Evolutionary conservation across 192 early-diverging fungal genomes (phyloP).

Genomic region (Phlyctochytrium arcticum): DNA sequence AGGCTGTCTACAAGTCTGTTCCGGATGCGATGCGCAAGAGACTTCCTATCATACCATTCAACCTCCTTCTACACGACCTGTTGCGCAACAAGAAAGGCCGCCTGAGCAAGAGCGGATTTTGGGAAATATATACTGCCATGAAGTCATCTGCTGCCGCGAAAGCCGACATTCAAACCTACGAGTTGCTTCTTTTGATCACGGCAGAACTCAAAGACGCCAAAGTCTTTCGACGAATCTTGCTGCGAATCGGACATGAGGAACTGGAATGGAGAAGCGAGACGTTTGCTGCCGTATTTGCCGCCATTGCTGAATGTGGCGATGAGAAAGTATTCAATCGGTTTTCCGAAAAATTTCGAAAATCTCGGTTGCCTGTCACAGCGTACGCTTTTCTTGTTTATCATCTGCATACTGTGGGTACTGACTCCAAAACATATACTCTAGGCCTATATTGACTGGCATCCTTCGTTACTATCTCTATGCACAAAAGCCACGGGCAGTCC

Average conservation of each 20-base stretch:
- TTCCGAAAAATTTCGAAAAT: background rate
- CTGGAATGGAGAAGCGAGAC: conserved; percentile 4
- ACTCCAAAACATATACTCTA: background rate
- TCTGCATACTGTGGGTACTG: background rate
- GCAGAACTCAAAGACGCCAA: background rate
- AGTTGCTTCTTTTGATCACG: conserved; percentile 1
- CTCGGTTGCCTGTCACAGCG: background rate
- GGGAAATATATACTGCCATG: conserved; percentile 5
- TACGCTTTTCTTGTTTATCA: background rate
- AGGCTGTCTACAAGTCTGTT: background rate
- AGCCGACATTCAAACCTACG: conserved; percentile 3
- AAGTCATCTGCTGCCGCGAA: background rate
- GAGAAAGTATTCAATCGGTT: conserved; percentile 6
- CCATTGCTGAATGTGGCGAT: conserved; percentile 4
- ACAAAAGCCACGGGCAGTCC: background rate
- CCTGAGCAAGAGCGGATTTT: conserved; percentile 1
- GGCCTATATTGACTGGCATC: conserved; percentile 2
- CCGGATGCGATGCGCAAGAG: background rate
- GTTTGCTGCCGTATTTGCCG: conserved; percentile 4
- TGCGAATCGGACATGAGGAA: background rate
- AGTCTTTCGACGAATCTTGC: conserved; percentile 1
- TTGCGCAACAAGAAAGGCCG: background rate
- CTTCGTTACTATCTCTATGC: background rate
- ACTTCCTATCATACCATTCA: conserved; percentile 3
- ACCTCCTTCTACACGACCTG: background rate